phyloP scores from a whole-genome alignment of 345 rosid genomes.

The Brassica nigra region DNA sequence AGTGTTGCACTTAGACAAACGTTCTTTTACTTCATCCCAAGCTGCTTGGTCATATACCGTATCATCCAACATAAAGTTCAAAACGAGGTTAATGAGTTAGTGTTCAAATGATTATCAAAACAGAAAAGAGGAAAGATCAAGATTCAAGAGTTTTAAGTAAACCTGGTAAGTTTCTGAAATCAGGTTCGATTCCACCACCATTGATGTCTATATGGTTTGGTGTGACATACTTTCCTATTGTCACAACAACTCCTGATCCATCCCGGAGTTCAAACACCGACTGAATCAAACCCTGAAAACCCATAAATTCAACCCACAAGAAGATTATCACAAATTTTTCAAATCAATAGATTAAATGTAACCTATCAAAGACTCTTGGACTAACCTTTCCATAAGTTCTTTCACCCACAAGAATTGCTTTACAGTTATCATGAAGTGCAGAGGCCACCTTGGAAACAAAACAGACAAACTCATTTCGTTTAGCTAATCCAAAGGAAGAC shows the following conservation, averaged over 20 bases:
- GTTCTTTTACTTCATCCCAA: conserved; percentile 71
- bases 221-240: conserved; percentile 85
- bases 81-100: not conserved
- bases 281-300: conserved; percentile 78
- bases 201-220: conserved; percentile 90
- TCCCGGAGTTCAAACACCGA: conserved; percentile 88
- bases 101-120: not conserved
- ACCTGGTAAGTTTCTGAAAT: conserved; percentile 73
- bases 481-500: not conserved
- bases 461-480: not conserved
- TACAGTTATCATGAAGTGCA: conserved; percentile 98
- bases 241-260: conserved; percentile 90
- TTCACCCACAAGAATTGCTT: conserved; percentile 93
- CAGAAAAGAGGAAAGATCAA: not conserved
- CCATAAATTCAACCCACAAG: not conserved
- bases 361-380: not conserved
- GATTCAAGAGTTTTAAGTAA: conserved; percentile 17
- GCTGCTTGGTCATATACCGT: conserved; percentile 44
- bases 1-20: conserved; percentile 58
- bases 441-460: conserved; percentile 76
- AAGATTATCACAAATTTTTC: conserved; percentile 21
- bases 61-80: not conserved
- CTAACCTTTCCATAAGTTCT: conserved; percentile 91
- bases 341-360: not conserved
- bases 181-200: conserved; percentile 91